Percentiles rank a stretch among this genome's conserved stretches.
Conservation (phyloP, 83 land plant genomes). For the Isoetes engelmannii region DNA sequence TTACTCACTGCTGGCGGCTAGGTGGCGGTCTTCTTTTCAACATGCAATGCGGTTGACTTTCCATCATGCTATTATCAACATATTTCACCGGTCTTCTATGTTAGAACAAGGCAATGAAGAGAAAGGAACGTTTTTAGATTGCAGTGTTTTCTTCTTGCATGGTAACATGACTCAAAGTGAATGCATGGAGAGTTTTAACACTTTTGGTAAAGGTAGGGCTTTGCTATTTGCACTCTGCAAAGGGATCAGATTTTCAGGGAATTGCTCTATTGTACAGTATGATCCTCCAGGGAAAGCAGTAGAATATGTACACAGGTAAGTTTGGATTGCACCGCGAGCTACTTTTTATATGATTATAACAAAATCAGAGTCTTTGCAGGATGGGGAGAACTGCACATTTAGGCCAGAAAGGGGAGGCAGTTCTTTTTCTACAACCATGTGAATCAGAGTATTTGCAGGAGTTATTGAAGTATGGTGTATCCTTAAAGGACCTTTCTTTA, state of each 20-base stretch:
- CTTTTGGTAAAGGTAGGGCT: slow-evolving; percentile 61
- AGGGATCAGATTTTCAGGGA: slow-evolving; percentile 88
- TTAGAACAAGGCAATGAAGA: slow-evolving; percentile 25
- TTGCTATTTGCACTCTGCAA: slow-evolving; percentile 82
- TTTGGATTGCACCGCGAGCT: slow-evolving; percentile 7
- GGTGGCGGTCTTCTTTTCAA: slow-evolving; percentile 88
- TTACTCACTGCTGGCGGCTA: slow-evolving; percentile 32
- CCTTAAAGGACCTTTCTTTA: slow-evolving; percentile 59
- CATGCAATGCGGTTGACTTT: slow-evolving; percentile 97
- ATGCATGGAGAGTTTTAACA: slow-evolving; percentile 54
- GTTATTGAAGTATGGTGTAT: slow-evolving; percentile 70
- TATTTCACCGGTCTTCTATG: slow-evolving; percentile 49
- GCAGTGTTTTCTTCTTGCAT: slow-evolving; percentile 64
- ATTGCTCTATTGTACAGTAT: slow-evolving; percentile 81
- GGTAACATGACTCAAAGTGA: slow-evolving; percentile 89
- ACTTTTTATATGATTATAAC: slow-evolving; percentile 3
- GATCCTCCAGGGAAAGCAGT: slow-evolving; percentile 95
- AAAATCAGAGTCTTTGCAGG: slow-evolving; percentile 34
- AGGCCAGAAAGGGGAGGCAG: slow-evolving; percentile 84
- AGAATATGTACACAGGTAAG: slow-evolving; percentile 94
- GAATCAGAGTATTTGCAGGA: slow-evolving; percentile 79
- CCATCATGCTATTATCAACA: slow-evolving; percentile 57
- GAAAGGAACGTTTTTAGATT: slow-evolving; percentile 41
- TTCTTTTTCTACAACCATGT: slow-evolving; percentile 77
- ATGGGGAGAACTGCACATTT: slow-evolving; percentile 97